Conservation (phyloP, 176 grass and related monocot genomes). For the Tillandsia fasciculata region DNA sequence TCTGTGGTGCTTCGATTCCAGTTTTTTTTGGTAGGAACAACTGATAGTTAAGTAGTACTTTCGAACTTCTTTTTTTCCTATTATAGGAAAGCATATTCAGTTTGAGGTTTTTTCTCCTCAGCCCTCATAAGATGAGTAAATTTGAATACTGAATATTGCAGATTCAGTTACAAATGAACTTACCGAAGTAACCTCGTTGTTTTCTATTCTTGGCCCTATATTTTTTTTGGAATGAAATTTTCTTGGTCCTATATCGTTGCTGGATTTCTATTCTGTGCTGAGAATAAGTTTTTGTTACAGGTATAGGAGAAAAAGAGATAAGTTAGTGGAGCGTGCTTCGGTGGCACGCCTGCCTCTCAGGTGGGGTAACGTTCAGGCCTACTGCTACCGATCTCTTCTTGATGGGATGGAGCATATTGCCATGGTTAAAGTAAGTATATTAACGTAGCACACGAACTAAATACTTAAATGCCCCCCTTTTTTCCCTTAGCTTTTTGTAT, state of each 20-base stretch:
- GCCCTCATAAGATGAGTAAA: too few relatives aligned
- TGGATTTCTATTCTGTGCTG: background rate
- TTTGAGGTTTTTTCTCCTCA: too few relatives aligned
- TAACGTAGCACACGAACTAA: background rate
- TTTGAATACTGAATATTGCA: too few relatives aligned
- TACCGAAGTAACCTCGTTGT: too few relatives aligned
- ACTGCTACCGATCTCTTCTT: conserved; percentile 85
- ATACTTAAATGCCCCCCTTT: background rate
- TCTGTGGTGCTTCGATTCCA: too few relatives aligned
- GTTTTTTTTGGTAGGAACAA: background rate
- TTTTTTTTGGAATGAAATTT: too few relatives aligned
- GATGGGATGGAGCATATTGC: conserved; percentile 97
- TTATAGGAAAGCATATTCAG: too few relatives aligned
- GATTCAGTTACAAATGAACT: too few relatives aligned
- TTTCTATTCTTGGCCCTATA: too few relatives aligned
- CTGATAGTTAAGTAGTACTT: too few relatives aligned
- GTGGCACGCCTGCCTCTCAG: conserved; percentile 74
- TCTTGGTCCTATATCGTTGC: too few relatives aligned
- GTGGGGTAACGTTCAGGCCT: conserved; percentile 79
- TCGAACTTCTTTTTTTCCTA: background rate
- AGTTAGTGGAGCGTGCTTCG: conserved; percentile 58
- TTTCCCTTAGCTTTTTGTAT: background rate
- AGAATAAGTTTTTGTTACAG: conserved; percentile 36
- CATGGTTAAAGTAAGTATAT: conserved; percentile 75
- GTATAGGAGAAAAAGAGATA: conserved; percentile 97